A percentile compares a stretch with the other conserved stretches of the same genome.
Evolutionary conservation across 345 rosid genomes (phyloP).

Genomic region (Brassica juncea): DNA sequence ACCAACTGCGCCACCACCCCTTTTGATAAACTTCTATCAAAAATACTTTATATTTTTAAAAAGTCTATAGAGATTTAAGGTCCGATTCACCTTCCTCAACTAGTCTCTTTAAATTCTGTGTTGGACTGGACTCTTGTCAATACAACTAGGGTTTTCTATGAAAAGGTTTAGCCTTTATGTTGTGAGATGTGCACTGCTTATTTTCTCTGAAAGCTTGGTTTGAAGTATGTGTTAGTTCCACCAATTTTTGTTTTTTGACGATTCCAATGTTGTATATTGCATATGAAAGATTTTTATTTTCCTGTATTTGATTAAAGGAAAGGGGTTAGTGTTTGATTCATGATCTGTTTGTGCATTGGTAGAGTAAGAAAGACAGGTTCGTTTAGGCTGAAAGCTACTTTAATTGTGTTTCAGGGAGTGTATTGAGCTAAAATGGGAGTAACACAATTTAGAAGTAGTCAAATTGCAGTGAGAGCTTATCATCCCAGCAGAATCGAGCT

Average conservation of each 20-base stretch:
- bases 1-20: constrained; percentile 99
- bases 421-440: constrained; percentile 55
- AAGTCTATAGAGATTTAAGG: background rate
- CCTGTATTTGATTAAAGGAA: background rate
- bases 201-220: background rate
- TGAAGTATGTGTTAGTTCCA: background rate
- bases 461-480: constrained; percentile 46
- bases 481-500: constrained; percentile 14
- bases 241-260: background rate
- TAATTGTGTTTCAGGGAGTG: constrained; percentile 30
- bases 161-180: background rate
- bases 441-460: constrained; percentile 72
- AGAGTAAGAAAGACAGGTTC: background rate
- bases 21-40: background rate
- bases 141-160: background rate
- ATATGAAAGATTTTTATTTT: background rate
- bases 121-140: background rate
- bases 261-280: background rate
- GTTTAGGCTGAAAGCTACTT: background rate
- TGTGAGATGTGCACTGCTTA: background rate
- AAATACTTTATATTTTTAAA: too few relatives aligned
- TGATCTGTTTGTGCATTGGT: background rate
- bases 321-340: background rate
- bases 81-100: constrained; percentile 5
- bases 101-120: background rate